Conservation (phyloP, 805 yeast genomes). For the Candida quercuum region DNA sequence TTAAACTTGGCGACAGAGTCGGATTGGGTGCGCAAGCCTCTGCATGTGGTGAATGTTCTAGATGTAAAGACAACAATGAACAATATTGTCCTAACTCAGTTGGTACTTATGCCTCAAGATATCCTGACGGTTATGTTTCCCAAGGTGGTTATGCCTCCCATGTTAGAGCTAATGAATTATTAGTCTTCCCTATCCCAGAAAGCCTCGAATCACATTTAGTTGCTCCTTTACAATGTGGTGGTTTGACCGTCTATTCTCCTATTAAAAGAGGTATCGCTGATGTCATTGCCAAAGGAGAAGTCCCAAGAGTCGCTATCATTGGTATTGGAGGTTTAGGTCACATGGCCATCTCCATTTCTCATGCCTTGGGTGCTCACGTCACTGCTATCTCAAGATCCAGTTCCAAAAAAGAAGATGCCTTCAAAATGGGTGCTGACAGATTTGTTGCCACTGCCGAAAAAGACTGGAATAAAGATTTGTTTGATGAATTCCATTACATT, state of each 20-base stretch:
- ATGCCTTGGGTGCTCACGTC: conserved; percentile 57
- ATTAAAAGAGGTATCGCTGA: conserved; percentile 36
- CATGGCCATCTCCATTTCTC: conserved; percentile 50
- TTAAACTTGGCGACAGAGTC: conserved; percentile 67
- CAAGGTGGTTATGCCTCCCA: conserved; percentile 72
- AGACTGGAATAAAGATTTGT: conserved; percentile 32
- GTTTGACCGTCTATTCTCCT: conserved; percentile 69
- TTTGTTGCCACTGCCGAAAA: conserved; percentile 50
- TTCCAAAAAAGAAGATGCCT: conserved; percentile 43
- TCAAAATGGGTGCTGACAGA: conserved; percentile 46
- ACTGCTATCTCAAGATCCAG: conserved; percentile 48
- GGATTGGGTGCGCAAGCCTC: conserved; percentile 72
- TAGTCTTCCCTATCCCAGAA: conserved; percentile 61
- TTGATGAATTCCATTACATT: conserved; percentile 38
- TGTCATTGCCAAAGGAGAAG: conserved; percentile 13
- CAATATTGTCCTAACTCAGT: conserved; percentile 46
- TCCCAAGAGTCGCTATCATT: conserved; percentile 44
- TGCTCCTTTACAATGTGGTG: conserved; percentile 77
- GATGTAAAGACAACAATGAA: conserved; percentile 52
- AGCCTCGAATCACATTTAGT: conserved; percentile 44
- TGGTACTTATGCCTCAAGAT: conserved; percentile 46
- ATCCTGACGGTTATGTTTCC: conserved; percentile 40
- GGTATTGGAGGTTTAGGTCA: conserved; percentile 58
- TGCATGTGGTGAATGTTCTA: conserved; percentile 56
- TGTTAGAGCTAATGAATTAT: conserved; percentile 57